phyloP scores from a whole-genome alignment of 441 rosid species.

The California macrophylla region DNA sequence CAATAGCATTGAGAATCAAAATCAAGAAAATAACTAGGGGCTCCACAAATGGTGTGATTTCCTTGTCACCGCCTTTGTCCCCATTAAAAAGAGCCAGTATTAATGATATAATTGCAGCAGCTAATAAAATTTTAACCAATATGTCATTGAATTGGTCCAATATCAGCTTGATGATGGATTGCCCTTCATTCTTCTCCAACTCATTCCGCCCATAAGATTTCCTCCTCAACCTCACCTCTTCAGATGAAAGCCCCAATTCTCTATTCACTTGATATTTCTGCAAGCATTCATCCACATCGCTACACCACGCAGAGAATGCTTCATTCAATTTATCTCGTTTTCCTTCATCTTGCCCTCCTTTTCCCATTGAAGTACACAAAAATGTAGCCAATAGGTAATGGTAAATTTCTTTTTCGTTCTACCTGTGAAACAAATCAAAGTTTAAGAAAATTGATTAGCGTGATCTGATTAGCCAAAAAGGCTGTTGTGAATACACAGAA shows the following conservation, averaged over 20 bases:
- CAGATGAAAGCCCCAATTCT: slow-evolving; percentile 19
- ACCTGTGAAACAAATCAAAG: no score
- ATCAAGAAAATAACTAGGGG: slow-evolving; percentile 38
- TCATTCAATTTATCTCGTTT: not conserved
- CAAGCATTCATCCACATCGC: slow-evolving; percentile 25
- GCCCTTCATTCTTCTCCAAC: slow-evolving; percentile 32
- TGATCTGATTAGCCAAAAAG: no score
- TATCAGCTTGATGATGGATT: slow-evolving; percentile 24
- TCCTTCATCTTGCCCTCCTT: no score
- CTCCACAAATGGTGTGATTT: slow-evolving; percentile 36
- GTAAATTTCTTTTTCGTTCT: no score
- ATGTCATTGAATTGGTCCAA: slow-evolving; percentile 35
- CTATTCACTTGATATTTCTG: slow-evolving; percentile 20
- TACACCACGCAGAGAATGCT: slow-evolving; percentile 30
- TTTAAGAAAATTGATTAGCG: not conserved
- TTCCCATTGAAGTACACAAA: not conserved
- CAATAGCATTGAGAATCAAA: slow-evolving; percentile 31
- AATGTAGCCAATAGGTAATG: not conserved
- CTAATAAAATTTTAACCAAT: slow-evolving; percentile 29
- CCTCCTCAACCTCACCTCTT: slow-evolving; percentile 21
- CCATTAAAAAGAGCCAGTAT: slow-evolving; percentile 33
- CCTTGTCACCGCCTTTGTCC: slow-evolving; percentile 29
- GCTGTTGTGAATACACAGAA: no score
- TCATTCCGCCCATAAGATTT: slow-evolving; percentile 26
- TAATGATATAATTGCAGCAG: slow-evolving; percentile 32